Evolutionary conservation across 1,139 yeast genomes (phyloP).

Genomic region (Zygoascus meyerae): DNA sequence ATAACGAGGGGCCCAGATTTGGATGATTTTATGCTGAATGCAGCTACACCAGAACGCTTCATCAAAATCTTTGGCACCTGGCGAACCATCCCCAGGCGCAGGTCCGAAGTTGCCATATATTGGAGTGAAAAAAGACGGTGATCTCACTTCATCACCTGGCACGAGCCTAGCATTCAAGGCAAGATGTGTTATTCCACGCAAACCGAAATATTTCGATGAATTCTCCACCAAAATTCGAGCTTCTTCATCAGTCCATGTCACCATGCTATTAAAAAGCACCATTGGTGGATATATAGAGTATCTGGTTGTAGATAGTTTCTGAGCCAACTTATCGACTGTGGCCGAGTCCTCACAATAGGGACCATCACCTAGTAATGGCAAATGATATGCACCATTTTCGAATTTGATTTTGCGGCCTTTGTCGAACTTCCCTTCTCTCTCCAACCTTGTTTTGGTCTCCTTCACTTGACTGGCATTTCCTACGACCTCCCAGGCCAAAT

Average conservation of each 20-base stretch:
- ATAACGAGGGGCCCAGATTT: conserved; percentile 77
- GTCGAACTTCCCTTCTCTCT: conserved; percentile 11
- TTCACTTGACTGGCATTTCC: conserved; percentile 10
- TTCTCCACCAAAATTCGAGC: conserved; percentile 34
- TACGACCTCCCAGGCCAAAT: not conserved
- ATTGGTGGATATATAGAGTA: conserved; percentile 66
- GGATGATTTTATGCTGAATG: conserved; percentile 68
- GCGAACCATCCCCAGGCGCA: conserved; percentile 37
- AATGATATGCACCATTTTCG: conserved; percentile 5
- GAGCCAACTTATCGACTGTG: not conserved
- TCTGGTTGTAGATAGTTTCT: not conserved
- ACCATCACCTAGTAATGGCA: conserved; percentile 3
- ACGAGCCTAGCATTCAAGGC: conserved; percentile 69
- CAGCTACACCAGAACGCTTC: conserved; percentile 67
- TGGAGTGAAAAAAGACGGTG: conserved; percentile 56
- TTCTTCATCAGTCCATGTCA: conserved; percentile 28
- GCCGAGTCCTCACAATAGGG: not conserved
- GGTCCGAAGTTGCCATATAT: conserved; percentile 65
- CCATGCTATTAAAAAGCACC: conserved; percentile 41
- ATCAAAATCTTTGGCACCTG: conserved; percentile 42
- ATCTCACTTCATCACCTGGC: conserved; percentile 51
- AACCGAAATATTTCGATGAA: conserved; percentile 19
- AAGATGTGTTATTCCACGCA: conserved; percentile 45
- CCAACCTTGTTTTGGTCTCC: conserved; percentile 18
- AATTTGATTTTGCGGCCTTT: conserved; percentile 6